Base-by-base conservation (phyloP, 495 filamentous ascomycete genomes). In the Penicillium ucsense region DNA sequence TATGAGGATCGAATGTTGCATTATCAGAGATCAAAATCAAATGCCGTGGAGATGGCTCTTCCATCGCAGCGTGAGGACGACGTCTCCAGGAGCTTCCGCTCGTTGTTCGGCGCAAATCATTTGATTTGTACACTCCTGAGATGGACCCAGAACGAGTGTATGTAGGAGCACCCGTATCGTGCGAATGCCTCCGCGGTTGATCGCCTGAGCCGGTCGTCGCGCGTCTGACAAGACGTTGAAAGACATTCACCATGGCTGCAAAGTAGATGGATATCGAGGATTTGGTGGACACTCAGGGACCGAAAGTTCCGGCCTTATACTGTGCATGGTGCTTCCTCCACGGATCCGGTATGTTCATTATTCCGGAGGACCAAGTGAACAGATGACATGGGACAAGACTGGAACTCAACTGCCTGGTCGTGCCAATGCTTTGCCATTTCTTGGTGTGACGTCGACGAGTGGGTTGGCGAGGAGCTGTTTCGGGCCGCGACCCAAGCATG, bases 1-100 rank as follows among this genome's bases (percentile, higher is more conserved):
- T 74, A 6, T 70, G 50, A 5, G 66, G 43, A 54, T 85, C 80
- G 49, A 85, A 84, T 4, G 76, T 73, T 4, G 70, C 66, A 12
- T 63, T 62, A 51, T 85, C 77, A 11, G 82, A 75, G 2, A 80
- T 81, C 44, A 86, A 57, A 49, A 81, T 77, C 11, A 86, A 55
- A 32, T 68, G 71, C 9, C 64, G 57, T 0, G 52, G 55, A 28
- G 50, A 42, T 2, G 50, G 43, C 6, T 56, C 49, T 12, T 62
- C 53, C 29, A 50, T 43, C 30, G 48, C 2, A 27, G 45, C 31
- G 37, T 51, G 43, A 5, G 41, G 51, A 37, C 28, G 12, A 28
- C 59, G 46, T 38, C 46, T 50, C 28, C 37, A 37, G 20, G 63
- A 50, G 38, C 48, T 52, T 8, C 42, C 37, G 46, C 53, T 49